Conservation (phyloP, 306 rosid genomes). For the Prunus salicina region DNA sequence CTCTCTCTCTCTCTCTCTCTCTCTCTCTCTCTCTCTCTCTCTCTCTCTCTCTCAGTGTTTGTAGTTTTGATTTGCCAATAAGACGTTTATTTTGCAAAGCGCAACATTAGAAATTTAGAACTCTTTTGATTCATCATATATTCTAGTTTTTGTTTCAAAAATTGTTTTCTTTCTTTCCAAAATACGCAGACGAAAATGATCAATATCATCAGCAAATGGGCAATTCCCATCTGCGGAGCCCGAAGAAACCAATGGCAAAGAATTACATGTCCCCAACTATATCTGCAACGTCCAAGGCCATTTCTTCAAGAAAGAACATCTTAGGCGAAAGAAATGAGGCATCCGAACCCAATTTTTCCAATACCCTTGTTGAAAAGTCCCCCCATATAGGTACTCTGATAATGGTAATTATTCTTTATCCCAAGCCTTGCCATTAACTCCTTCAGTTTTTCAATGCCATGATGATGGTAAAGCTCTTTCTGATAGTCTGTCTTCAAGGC, state of each 20-base stretch:
- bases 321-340: slow-evolving; percentile 31
- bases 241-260: slow-evolving; percentile 24
- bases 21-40: background rate
- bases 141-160: background rate
- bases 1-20: background rate
- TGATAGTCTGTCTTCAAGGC: slow-evolving; percentile 11
- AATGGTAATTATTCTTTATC: background rate
- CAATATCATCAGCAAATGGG: slow-evolving; percentile 19
- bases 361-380: slow-evolving; percentile 12
- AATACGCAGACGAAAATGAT: slow-evolving; percentile 32
- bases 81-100: background rate
- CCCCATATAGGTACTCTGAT: background rate
- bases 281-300: slow-evolving; percentile 34
- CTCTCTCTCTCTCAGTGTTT: background rate
- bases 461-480: background rate
- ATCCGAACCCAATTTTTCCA: slow-evolving; percentile 2
- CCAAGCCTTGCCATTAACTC: slow-evolving; percentile 1
- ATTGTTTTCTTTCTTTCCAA: background rate
- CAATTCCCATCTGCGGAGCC: slow-evolving; percentile 5
- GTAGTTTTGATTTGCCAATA: background rate
- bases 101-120: background rate
- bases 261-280: slow-evolving; percentile 34
- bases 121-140: background rate
- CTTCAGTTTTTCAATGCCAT: slow-evolving; percentile 6
- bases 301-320: slow-evolving; percentile 24